phyloP scores from a whole-genome alignment of 768 basidiomycete species.

The Phaeotremella skinneri region DNA sequence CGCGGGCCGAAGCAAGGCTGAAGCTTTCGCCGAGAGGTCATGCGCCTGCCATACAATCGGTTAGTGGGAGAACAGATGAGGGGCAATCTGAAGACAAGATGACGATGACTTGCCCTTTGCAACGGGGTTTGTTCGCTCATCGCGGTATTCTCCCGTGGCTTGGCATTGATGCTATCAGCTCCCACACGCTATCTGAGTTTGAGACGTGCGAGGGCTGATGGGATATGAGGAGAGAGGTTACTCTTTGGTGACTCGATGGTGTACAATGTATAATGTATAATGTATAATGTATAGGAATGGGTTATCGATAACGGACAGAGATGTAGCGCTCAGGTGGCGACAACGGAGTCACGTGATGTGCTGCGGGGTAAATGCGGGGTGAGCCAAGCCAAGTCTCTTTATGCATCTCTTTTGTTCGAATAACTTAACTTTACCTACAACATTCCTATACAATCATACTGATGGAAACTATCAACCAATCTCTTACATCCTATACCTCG shows the following conservation, averaged over 20 bases:
- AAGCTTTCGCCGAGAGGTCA: constrained; percentile 37
- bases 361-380: not conserved
- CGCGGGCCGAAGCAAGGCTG: constrained; percentile 19
- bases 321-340: not conserved
- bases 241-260: no score
- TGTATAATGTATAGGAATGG: not conserved
- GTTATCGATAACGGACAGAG: not conserved
- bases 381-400: not conserved
- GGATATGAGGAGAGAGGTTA: no score
- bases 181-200: no score
- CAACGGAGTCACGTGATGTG: not conserved
- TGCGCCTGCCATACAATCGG: constrained; percentile 30
- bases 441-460: no score
- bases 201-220: no score
- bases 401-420: no score
- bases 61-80: constrained; percentile 1
- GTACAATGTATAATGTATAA: no score
- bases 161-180: no score
- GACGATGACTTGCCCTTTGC: not conserved
- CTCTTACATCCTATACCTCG: no score
- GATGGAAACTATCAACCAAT: no score
- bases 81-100: not conserved
- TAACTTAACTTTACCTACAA: no score
- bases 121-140: not conserved
- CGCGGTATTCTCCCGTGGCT: no score